phyloP scores from a whole-genome alignment of 1,139 yeast species.

The Kazachstania sp. region DNA sequence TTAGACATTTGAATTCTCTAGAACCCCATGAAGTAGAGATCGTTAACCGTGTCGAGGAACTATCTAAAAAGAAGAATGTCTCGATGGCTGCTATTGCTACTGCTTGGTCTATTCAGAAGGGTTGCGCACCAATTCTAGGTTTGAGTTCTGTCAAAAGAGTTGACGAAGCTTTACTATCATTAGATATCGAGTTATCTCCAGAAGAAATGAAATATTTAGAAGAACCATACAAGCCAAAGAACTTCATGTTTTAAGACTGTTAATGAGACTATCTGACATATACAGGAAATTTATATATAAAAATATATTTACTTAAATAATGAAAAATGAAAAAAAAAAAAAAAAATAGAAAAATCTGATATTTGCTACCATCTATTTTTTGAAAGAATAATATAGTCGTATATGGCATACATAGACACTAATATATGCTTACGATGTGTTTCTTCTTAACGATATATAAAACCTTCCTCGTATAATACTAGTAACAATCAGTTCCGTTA shows the following conservation, averaged over 20 bases:
- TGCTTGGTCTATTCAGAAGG: conserved; percentile 49
- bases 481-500: too few relatives aligned
- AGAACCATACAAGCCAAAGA: conserved; percentile 37
- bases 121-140: conserved; percentile 49
- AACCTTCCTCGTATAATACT: too few relatives aligned
- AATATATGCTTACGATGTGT: too few relatives aligned
- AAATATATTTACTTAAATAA: neutral
- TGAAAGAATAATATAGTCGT: too few relatives aligned
- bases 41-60: conserved; percentile 43
- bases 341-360: too few relatives aligned
- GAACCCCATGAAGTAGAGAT: conserved; percentile 27
- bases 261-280: neutral
- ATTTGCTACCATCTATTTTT: too few relatives aligned
- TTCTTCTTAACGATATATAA: too few relatives aligned
- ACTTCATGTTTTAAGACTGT: neutral
- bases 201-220: conserved; percentile 44
- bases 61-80: conserved; percentile 39
- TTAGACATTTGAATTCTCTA: neutral
- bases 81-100: conserved; percentile 50
- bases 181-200: conserved; percentile 36
- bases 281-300: neutral
- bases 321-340: neutral
- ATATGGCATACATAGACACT: too few relatives aligned
- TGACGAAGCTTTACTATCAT: conserved; percentile 45
- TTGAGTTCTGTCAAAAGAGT: conserved; percentile 31